Percentiles rank a stretch among this genome's conserved stretches.
Evolutionary conservation across 2,329 filamentous ascomycete species (phyloP).

Genomic region (Triangularia setosa): DNA sequence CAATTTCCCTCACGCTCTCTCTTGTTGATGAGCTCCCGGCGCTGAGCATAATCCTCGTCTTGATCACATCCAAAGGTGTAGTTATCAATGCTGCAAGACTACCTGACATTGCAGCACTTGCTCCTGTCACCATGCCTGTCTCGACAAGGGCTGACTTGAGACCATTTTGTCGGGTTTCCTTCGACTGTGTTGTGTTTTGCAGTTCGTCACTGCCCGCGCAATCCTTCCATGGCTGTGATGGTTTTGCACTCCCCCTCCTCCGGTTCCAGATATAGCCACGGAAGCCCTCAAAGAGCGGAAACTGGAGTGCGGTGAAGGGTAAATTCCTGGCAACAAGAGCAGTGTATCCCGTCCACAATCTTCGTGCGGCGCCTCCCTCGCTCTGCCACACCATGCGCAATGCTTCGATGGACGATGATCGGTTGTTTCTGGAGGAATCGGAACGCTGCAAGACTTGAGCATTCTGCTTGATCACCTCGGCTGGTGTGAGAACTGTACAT

Average conservation of each 20-base stretch:
- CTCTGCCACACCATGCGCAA: conserved; percentile 42
- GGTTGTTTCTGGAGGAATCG: conserved; percentile 25
- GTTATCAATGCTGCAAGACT: conserved; percentile 75
- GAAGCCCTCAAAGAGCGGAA: conserved; percentile 77
- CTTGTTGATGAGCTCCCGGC: conserved; percentile 30
- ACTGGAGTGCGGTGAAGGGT: conserved; percentile 84
- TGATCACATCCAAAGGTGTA: conserved; percentile 84
- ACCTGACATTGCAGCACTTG: conserved; percentile 70
- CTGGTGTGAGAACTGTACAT: conserved; percentile 81
- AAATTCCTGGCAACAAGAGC: conserved; percentile 78
- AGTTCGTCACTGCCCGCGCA: conserved; percentile 16
- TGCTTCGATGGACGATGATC: conserved; percentile 45
- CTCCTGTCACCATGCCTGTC: conserved; percentile 66
- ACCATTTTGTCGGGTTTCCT: not conserved
- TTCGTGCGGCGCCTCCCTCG: conserved; percentile 53
- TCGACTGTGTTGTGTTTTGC: conserved; percentile 14
- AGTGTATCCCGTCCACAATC: conserved; percentile 68
- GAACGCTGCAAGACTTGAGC: conserved; percentile 67
- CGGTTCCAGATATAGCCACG: conserved; percentile 50
- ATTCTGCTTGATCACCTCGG: conserved; percentile 91
- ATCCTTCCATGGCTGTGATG: conserved; percentile 13
- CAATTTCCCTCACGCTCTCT: conserved; percentile 52
- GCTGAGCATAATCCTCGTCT: conserved; percentile 80
- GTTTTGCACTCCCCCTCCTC: conserved; percentile 30
- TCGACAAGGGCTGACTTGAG: conserved; percentile 47